These are phyloP conservation scores for Prunus yedoensis DNA, from an alignment of 331 rosid species.

Conservation along the genomic window DNA sequence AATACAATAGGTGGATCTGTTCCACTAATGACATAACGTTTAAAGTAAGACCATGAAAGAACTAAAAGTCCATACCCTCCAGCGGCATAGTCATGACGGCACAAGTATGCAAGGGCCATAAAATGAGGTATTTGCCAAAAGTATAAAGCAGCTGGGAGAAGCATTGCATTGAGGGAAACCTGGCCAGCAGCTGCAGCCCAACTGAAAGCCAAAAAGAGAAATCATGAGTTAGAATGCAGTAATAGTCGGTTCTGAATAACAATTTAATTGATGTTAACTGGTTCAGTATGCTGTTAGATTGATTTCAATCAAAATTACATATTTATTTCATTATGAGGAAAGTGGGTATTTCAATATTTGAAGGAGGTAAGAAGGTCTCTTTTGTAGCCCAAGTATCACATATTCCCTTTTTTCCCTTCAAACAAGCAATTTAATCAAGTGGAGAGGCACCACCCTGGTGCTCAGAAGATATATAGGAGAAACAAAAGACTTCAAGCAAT, in stretches of 20 bases:
- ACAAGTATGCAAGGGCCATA: slow-evolving; percentile 96
- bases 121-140: slow-evolving; percentile 99
- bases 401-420: too few relatives aligned
- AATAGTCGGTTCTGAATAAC: background rate
- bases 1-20: background rate
- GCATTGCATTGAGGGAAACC: slow-evolving; percentile 69
- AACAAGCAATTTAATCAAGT: too few relatives aligned
- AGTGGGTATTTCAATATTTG: background rate
- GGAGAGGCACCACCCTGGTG: too few relatives aligned
- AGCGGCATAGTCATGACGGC: slow-evolving; percentile 86
- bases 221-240: background rate
- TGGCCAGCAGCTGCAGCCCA: slow-evolving; percentile 92
- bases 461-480: too few relatives aligned
- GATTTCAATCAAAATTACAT: background rate
- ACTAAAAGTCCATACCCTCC: slow-evolving; percentile 71
- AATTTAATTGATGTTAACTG: background rate
- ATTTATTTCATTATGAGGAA: background rate
- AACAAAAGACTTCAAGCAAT: too few relatives aligned
- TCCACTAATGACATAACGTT: background rate
- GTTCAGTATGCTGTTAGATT: background rate
- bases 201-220: slow-evolving; percentile 27
- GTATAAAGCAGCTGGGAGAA: slow-evolving; percentile 95
- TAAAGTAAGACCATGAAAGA: background rate
- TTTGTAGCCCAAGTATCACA: too few relatives aligned
- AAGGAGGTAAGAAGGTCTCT: background rate